Base-by-base conservation (phyloP, 139 green algal genomes). In the Limnomonas spitsbergensis region DNA sequence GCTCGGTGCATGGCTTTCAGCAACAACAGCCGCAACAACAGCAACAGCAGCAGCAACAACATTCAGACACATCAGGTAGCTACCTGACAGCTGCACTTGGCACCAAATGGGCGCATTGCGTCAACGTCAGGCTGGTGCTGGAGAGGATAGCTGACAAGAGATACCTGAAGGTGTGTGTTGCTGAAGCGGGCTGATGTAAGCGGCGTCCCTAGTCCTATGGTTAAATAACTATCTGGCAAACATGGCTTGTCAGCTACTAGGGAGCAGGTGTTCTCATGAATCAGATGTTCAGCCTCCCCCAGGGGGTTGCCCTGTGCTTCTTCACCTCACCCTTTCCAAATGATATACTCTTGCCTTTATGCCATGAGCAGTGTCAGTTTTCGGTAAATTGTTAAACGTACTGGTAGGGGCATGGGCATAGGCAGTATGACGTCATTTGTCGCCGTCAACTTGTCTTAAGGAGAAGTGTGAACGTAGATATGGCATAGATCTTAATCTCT, bases 81-180 rank as follows among this genome's bases (percentile, higher is more conserved):
- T 29, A n/a, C 42, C 24, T 74, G 68, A 42, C 35, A 4, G 92
- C 94, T 6, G 94, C 94, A n/a, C 82, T 98, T 26, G 94, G 94
- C 52, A 90, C 91, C 47, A 92, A 95, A 73, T 98, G 94, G 94
- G 92, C 94, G 4, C 94, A 98, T 81, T 88, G 84, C 34, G 92
- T 98, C 38, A 98, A 98, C 81, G 92, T 92, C n/a, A 83, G 94
- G 0, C 78, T 98, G 24, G 83, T 94, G 29, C 79, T 98, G 53
- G 87, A 94, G 81, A 40, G 81, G 31, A 20, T 78, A 36, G 73
- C 73, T 2, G 81, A 87, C 1, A 75, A 82, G 42, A 66, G 87
- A 2, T 83, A 75, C 26, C 53, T 85, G 31, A 81, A 76, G 75
- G 80, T 84, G n/a, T n/a, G n/a, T n/a, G n/a, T n/a, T n/a, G 47